A percentile compares a stretch with the other conserved stretches of the same genome.
These are phyloP conservation scores for Aspergillus oerlinghausenensis DNA, from an alignment of 2,329 filamentous ascomycete genomes.

Conservation along the genomic window DNA sequence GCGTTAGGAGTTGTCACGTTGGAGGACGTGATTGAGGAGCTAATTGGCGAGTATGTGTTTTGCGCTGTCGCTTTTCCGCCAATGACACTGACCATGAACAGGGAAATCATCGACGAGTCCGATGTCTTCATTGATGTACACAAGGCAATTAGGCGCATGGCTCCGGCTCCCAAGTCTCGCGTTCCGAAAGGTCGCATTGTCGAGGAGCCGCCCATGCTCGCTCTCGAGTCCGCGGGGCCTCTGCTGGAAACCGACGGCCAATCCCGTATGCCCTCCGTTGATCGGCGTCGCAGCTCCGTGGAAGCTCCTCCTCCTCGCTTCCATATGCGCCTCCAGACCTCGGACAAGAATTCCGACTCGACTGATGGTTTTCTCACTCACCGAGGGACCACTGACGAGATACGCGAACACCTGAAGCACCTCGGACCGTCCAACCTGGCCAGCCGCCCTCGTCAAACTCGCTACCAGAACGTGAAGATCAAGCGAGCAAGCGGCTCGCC, in stretches of 20 bases:
- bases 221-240: conserved; percentile 29
- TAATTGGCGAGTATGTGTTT: conserved; percentile 86
- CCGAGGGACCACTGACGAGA: conserved; percentile 49
- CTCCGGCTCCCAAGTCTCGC: conserved; percentile 74
- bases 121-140: conserved; percentile 98
- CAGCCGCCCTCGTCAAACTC: conserved; percentile 55
- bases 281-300: conserved; percentile 30
- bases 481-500: conserved; percentile 49
- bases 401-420: conserved; percentile 58
- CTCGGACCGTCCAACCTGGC: conserved; percentile 62
- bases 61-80: neutral
- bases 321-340: conserved; percentile 34
- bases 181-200: conserved; percentile 55
- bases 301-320: conserved; percentile 38
- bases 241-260: conserved; percentile 47
- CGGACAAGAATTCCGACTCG: conserved; percentile 24
- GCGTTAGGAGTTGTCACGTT: conserved; percentile 91
- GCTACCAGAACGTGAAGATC: conserved; percentile 61
- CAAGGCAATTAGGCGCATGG: conserved; percentile 88
- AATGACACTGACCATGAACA: conserved; percentile 34
- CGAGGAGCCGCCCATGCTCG: conserved; percentile 40
- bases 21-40: conserved; percentile 96
- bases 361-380: conserved; percentile 38
- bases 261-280: conserved; percentile 20
- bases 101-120: conserved; percentile 97